These are phyloP conservation scores for Phialemonium atrogriseum DNA, from an alignment of 2,329 filamentous ascomycete species.

Conservation along the genomic window DNA sequence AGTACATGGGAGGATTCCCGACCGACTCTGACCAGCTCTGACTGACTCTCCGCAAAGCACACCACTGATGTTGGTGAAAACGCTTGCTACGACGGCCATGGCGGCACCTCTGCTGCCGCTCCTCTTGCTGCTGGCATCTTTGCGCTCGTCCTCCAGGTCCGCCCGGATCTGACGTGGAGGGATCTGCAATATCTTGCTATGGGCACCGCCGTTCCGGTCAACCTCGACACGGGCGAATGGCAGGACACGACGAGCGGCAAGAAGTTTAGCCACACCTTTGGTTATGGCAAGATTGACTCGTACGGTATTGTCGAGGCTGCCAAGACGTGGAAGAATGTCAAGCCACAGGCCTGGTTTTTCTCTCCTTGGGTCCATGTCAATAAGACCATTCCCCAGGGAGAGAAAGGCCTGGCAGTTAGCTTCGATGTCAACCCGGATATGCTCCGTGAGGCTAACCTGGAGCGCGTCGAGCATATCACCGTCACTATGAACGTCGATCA, in stretches of 20 bases:
- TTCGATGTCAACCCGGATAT: conserved; percentile 78
- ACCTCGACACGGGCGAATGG: conserved; percentile 67
- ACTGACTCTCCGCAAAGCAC: conserved; percentile 46
- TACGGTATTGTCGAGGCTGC: conserved; percentile 78
- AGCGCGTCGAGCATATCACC: conserved; percentile 85
- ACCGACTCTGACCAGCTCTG: conserved; percentile 11
- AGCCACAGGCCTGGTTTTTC: conserved; percentile 91
- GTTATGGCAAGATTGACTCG: conserved; percentile 91
- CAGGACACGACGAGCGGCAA: conserved; percentile 72
- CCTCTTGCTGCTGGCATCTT: conserved; percentile 89
- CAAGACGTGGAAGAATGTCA: conserved; percentile 78
- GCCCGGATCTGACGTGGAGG: conserved; percentile 85
- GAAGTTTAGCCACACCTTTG: conserved; percentile 88
- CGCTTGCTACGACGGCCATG: conserved; percentile 72
- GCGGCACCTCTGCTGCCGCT: conserved; percentile 91
- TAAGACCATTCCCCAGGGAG: conserved; percentile 75
- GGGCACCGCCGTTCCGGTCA: conserved; percentile 73
- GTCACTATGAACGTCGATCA: conserved; percentile 96
- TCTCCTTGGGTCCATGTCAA: conserved; percentile 92
- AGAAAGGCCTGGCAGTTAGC: conserved; percentile 67
- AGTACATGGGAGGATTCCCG: conserved; percentile 30
- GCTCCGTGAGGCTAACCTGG: conserved; percentile 75
- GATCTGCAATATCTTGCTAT: conserved; percentile 90
- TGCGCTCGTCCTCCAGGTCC: conserved; percentile 74
- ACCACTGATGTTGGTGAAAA: conserved; percentile 89